Base-by-base conservation (phyloP, 139 green algal species). In the Chlamydomonas schloesseri region DNA sequence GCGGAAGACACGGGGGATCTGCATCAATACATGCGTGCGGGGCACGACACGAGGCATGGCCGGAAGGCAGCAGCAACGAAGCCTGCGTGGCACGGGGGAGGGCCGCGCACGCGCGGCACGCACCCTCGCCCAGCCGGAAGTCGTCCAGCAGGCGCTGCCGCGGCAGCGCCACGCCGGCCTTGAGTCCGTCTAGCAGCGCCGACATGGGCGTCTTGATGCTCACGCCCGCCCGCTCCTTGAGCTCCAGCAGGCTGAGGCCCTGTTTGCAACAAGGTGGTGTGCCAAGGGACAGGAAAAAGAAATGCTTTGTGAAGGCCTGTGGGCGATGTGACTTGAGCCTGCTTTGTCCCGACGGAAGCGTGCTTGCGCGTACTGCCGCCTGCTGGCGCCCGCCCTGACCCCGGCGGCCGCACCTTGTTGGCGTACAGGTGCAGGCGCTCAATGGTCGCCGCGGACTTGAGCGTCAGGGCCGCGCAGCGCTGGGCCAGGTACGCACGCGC, bases 141-240 rank as follows among this genome's bases (percentile, higher is more conserved):
- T 91, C 87, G 20, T 53, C 28, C 34, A 84, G 31, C 73, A 91
- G 70, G 24, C 82, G 31, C 53, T 87, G 75, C 24, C 74, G 36
- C 10, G 81, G 73, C 69, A 91, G 37, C n/a, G 11, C 64, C 57
- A 91, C 87, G 10, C 87, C 87, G 34, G 81, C 69, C 82, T 88
- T 88, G 42, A 91, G 10, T 6, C 73, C 87, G 31, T 86, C 81
- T 28, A 91, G 13, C 74, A 91, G 68, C 42, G 81, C 68, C 9
- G 81, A 67, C 81, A 88, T 65, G 31, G 73, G 57, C 60, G 73
- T 62, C 34, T 46, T 28, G 64, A 8, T 71, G 62, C 28, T 14
- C 62, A 69, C 26, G 65, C 58, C 26, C 46, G n/a, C 28, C 15
- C 62, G 65, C 18, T 29, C 18, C 50, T 55, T 73, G 68, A 85